phyloP scores from a whole-genome alignment of 768 basidiomycete species.

The Mycena maculata region DNA sequence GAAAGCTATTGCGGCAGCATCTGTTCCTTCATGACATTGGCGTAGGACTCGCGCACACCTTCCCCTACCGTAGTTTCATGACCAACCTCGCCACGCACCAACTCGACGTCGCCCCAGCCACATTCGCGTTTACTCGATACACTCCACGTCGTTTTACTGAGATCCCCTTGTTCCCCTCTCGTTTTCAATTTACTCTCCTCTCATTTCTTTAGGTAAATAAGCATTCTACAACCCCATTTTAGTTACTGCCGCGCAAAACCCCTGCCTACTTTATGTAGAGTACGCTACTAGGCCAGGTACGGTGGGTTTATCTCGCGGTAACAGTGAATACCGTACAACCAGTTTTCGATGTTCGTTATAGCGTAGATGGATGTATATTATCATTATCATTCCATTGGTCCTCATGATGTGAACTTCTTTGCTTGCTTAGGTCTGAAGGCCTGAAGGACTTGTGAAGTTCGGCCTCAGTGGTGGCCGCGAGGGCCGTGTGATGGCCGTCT shows the following conservation, averaged over 20 bases:
- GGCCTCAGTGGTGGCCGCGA: no score
- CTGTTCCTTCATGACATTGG: neutral
- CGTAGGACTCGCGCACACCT: neutral
- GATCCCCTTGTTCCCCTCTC: neutral
- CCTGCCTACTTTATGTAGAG: neutral
- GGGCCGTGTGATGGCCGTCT: no score
- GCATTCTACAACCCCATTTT: neutral
- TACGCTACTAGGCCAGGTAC: neutral
- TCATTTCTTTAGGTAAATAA: neutral
- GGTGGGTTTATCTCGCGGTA: no score
- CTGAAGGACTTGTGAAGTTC: no score
- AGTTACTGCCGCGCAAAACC: neutral
- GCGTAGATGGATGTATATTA: no score
- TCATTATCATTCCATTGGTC: no score
- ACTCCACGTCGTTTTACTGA: neutral
- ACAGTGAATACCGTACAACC: no score
- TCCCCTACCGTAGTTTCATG: neutral
- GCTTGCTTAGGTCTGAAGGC: no score
- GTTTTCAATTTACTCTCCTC: neutral
- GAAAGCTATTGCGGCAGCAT: neutral
- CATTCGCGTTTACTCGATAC: neutral
- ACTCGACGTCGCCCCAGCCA: neutral
- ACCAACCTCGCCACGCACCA: constrained; percentile 1
- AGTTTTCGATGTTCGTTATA: no score
- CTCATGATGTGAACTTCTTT: no score